Evolutionary conservation across 768 basidiomycete species (phyloP).

Genomic region (Lyophyllum decastes): DNA sequence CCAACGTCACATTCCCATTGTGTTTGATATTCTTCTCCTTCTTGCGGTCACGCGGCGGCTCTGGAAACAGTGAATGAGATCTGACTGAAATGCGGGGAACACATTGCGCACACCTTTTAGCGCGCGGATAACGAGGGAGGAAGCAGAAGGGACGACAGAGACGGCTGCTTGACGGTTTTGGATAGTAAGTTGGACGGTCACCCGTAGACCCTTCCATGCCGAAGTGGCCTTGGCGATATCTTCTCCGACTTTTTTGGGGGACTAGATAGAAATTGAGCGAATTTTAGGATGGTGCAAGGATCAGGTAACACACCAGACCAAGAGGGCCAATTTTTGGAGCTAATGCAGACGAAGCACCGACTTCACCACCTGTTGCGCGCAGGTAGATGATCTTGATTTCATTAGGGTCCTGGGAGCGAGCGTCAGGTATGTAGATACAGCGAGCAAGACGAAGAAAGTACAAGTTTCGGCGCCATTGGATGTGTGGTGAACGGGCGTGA

Average conservation of each 20-base stretch:
- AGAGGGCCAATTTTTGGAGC: slow-evolving; percentile 99
- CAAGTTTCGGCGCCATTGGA: slow-evolving; percentile 80
- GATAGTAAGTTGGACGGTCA: slow-evolving; percentile 98
- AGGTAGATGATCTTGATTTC: slow-evolving; percentile 99
- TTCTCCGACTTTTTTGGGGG: slow-evolving; percentile 99
- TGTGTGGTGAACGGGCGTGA: slow-evolving; percentile 30
- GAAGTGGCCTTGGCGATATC: slow-evolving; percentile 99
- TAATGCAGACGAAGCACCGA: slow-evolving; percentile 96
- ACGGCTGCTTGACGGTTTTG: slow-evolving; percentile 99
- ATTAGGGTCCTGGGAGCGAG: slow-evolving; percentile 77
- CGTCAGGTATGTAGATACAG: slow-evolving; percentile 4
- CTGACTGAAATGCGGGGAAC: neutral
- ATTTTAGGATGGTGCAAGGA: neutral
- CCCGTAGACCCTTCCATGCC: slow-evolving; percentile 99
- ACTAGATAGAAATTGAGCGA: slow-evolving; percentile 49
- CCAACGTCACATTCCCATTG: slow-evolving; percentile 88
- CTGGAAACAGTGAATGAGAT: slow-evolving; percentile 38
- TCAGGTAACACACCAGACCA: slow-evolving; percentile 76
- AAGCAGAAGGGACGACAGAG: slow-evolving; percentile 95
- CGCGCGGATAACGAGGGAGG: slow-evolving; percentile 95
- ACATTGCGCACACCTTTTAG: slow-evolving; percentile 81
- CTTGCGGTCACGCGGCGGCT: slow-evolving; percentile 98
- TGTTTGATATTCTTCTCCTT: slow-evolving; percentile 99
- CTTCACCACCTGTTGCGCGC: slow-evolving; percentile 97
- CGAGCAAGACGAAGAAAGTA: slow-evolving; percentile 28